Percentiles rank a stretch among this genome's conserved stretches.
These are phyloP conservation scores for Fusarium beomiforme DNA, from an alignment of 2,329 filamentous ascomycete species.

Conservation along the genomic window DNA sequence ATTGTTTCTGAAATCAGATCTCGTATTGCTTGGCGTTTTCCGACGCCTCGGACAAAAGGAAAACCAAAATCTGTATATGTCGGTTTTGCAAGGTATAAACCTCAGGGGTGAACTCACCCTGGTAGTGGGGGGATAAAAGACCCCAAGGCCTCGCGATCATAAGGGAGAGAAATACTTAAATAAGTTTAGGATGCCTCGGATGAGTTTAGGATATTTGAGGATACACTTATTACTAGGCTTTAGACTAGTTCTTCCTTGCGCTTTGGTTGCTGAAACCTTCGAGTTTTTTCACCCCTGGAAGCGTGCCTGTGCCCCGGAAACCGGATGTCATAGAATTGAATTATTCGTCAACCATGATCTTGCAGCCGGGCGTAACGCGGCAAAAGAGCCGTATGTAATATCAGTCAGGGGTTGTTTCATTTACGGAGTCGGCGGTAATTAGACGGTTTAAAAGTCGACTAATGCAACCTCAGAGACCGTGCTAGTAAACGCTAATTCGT, in stretches of 20 bases:
- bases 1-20: neutral
- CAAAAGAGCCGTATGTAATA: neutral
- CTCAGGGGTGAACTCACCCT: neutral
- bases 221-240: no score
- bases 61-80: neutral
- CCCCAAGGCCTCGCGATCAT: no score
- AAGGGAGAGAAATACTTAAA: no score
- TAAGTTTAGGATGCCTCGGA: no score
- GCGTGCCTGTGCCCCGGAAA: neutral
- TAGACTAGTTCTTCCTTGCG: no score
- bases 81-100: neutral
- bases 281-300: neutral
- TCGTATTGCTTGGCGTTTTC: neutral
- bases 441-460: neutral
- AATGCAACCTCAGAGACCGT: neutral
- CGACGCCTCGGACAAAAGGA: neutral
- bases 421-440: conserved; percentile 1
- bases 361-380: neutral
- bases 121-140: neutral
- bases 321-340: neutral
- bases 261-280: no score
- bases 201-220: no score
- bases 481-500: neutral
- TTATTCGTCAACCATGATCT: neutral
- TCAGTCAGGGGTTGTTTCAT: neutral